Base-by-base conservation (phyloP, 148 eudicot species). In the Salicornia ramosissima region DNA sequence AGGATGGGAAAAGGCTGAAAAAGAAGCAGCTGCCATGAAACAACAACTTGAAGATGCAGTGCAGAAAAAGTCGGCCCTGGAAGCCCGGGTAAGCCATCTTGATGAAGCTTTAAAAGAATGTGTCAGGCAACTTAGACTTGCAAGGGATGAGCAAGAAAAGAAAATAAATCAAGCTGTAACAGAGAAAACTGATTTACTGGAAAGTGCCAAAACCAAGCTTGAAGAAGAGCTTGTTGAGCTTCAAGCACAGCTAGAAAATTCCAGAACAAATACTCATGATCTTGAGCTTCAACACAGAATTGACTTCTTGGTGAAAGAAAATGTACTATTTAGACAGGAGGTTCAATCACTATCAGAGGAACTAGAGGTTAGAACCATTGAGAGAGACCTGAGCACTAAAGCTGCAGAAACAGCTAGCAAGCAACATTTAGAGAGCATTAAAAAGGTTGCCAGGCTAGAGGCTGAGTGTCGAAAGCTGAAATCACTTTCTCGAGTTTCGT, bases 1-100 rank as follows among this genome's bases (percentile, higher is more conserved):
- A 91, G 97, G 97, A 25, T 92, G 97, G 97, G 97, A 92, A 81
- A 86, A 82, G 81, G 96, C 97, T 36, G 97, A 92, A 72, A 85
- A 78, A 57, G 96, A 90, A 80, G 87, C 75, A 21, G 80, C 70
- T 28, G 64, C 21, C 43, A 9, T 92, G 53, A 92, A 88, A 64
- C 84, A 85, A 71, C 87, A 90, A 67, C 89, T 92, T 39, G 88
- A 92, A 49, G 80, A 71, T 21, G 82, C 71, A 16, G 68, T 76
- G 66, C 83, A 87, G 81, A 78, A 85, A 71, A 92, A 82, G 69
- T 30, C 78, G 8, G 78, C 82, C 61, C 70, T 87, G 34, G 94
- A 90, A 80, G 91, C 82, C 78, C 84, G 88, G 2, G 82, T 75
- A 33, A 82, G 79, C 80, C 94, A 88, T 78, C 88, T 92, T 18